Percentiles rank a stretch among this genome's conserved stretches.
These are phyloP conservation scores for Cryptococcus sp. DNA, from an alignment of 1,284 basidiomycete species.

Conservation along the genomic window DNA sequence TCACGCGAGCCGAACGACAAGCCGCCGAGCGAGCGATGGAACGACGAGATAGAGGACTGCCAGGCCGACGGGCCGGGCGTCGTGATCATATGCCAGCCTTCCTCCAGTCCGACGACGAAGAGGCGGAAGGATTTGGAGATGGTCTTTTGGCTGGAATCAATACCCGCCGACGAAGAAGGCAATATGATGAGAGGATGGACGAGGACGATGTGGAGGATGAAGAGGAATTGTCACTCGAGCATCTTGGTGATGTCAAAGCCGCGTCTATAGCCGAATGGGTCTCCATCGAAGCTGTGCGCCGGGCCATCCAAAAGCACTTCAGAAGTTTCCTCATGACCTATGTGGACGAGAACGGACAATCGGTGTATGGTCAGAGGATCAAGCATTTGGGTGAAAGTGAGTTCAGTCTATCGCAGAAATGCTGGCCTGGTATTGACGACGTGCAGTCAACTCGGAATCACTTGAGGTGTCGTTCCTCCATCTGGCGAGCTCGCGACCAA, in stretches of 20 bases:
- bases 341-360: constrained; percentile 84
- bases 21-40: constrained; percentile 87
- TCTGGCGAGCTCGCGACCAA: constrained; percentile 84
- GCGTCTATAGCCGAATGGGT: constrained; percentile 98
- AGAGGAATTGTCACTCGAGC: constrained; percentile 92
- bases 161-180: constrained; percentile 68
- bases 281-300: constrained; percentile 82
- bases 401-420: constrained; percentile 39
- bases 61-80: constrained; percentile 68
- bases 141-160: constrained; percentile 69
- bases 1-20: constrained; percentile 73
- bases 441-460: constrained; percentile 88
- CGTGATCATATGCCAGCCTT: constrained; percentile 81
- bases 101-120: constrained; percentile 73
- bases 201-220: constrained; percentile 80
- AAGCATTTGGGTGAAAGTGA: constrained; percentile 90
- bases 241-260: constrained; percentile 95
- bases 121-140: constrained; percentile 60
- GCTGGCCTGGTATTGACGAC: not conserved
- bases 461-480: constrained; percentile 96
- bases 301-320: constrained; percentile 90
- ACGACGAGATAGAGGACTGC: constrained; percentile 77
- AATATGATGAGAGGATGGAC: constrained; percentile 84
- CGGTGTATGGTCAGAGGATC: constrained; percentile 93
- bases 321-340: constrained; percentile 94